phyloP scores from a whole-genome alignment of 2,329 filamentous ascomycete species.

The Coniosporium tulheliwenetii region DNA sequence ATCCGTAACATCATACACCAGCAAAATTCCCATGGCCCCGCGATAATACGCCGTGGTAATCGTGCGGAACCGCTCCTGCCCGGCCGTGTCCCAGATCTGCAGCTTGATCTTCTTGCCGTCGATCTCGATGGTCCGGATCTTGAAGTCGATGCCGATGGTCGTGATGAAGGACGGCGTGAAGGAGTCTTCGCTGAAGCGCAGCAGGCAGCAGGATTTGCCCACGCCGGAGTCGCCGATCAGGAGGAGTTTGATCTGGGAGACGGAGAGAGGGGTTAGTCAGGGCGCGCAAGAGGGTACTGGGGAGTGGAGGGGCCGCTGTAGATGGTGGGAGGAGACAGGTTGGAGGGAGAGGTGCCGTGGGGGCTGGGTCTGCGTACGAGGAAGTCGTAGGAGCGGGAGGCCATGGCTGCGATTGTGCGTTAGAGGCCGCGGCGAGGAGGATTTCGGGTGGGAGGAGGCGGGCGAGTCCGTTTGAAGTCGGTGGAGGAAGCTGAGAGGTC shows the following conservation, averaged over 20 bases:
- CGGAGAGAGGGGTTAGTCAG: constrained; percentile 7
- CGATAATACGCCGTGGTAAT: constrained; percentile 98
- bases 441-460: no score
- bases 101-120: constrained; percentile 98
- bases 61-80: constrained; percentile 94
- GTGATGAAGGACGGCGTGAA: constrained; percentile 98
- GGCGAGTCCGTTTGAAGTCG: no score
- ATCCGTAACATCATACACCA: constrained; percentile 98
- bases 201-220: constrained; percentile 90
- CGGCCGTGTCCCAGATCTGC: constrained; percentile 98
- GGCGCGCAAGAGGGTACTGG: constrained; percentile 2
- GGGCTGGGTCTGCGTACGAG: not conserved
- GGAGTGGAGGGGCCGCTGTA: no score
- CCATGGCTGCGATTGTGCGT: no score
- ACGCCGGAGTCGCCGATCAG: constrained; percentile 95
- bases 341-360: not conserved
- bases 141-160: constrained; percentile 99
- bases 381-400: not conserved
- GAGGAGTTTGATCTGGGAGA: constrained; percentile 75
- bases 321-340: not conserved
- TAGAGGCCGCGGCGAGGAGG: no score
- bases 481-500: no score
- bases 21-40: constrained; percentile 92
- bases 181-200: constrained; percentile 93
- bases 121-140: constrained; percentile 97